Base-by-base conservation (phyloP, 768 basidiomycete genomes). In the Auriscalpium orientale region DNA sequence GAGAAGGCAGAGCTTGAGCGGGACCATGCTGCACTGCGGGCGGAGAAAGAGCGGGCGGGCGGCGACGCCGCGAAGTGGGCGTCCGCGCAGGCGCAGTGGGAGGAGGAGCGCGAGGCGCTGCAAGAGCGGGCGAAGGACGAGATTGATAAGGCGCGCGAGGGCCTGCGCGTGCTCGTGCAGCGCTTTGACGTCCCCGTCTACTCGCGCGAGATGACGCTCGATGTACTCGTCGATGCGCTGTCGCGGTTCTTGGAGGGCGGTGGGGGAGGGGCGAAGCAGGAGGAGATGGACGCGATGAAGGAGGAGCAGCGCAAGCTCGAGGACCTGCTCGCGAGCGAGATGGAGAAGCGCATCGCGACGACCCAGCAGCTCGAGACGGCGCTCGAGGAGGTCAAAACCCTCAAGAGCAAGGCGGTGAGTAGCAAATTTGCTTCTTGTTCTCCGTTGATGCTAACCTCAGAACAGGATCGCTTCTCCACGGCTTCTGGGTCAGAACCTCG, bases 171-270 rank as follows among this genome's bases (percentile, higher is more conserved):
- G 5, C 69, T 91, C 59, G 75, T 85, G 56, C 78, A 79, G 60
- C 73, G 74, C 37, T 80, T 87, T 63, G 76, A 74, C 15, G 75
- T 90, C 60, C 74, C 76, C n/a, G 68, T 82, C 20, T 78, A 74
- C 46, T 65, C 68, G 8, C 62, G 65, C 11, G 67, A 68, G 13
- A 49, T 58, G 9, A 59, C 70, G 3, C 54, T 72, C 1, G 50
- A 40, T 8, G 66, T 54, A 1, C 53, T 70, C 1, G 65, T 68
- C 7, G 54, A 61, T 9, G 67, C 68, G 4, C 56, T 73, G 7
- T 59, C 56, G 16, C 51, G 59, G 60, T 62, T 72, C 60, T 59
- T 72, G 16, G 66, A 68, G 22, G 59, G 54, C n/a, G 13, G 62
- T 12, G 53, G 60, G 46, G 46, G 58, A 4, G 11, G 46, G 72